Percentiles rank a stretch among this genome's conserved stretches.
These are phyloP conservation scores for Tripterygium wilfordii DNA, from an alignment of 177 flowering plant genomes.

Conservation along the genomic window DNA sequence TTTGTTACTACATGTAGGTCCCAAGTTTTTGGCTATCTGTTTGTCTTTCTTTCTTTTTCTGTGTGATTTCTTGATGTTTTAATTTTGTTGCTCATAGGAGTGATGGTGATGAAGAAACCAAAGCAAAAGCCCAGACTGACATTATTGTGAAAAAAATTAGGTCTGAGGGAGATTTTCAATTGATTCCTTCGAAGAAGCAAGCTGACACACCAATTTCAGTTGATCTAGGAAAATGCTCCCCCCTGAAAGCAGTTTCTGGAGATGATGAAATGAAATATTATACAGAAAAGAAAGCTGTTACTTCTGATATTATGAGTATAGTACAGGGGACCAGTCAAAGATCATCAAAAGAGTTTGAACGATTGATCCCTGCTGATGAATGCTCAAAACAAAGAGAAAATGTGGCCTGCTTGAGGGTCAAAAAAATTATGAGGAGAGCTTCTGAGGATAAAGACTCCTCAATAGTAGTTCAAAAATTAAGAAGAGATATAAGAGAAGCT, in stretches of 20 bases:
- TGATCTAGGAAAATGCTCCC: slow-evolving; percentile 12
- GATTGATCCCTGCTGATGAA: slow-evolving; percentile 15
- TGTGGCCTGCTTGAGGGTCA: slow-evolving; percentile 66
- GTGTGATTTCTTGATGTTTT: slow-evolving; percentile 4
- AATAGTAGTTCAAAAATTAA: slow-evolving; percentile 53
- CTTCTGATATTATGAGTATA: slow-evolving; percentile 60
- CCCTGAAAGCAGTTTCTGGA: slow-evolving; percentile 8
- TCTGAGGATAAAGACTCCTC: slow-evolving; percentile 61
- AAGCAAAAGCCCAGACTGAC: slow-evolving; percentile 17
- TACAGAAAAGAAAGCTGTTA: slow-evolving; percentile 18
- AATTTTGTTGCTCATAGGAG: slow-evolving; percentile 10
- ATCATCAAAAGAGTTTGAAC: slow-evolving; percentile 20
- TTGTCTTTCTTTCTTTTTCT: background rate
- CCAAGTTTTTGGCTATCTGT: background rate
- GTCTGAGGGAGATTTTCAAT: slow-evolving; percentile 21
- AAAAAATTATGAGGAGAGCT: slow-evolving; percentile 82
- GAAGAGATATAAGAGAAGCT: slow-evolving; percentile 83
- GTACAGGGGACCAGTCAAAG: slow-evolving; percentile 38
- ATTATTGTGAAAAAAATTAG: slow-evolving; percentile 41
- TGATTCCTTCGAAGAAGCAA: slow-evolving; percentile 14
- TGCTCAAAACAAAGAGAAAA: slow-evolving; percentile 32
- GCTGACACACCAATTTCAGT: slow-evolving; percentile 15
- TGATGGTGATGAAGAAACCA: slow-evolving; percentile 23
- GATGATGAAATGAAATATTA: slow-evolving; percentile 16
- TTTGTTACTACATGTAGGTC: too few species aligned